A percentile compares a stretch with the other conserved stretches of the same genome.
Conservation (phyloP, 2,329 filamentous ascomycete genomes). For the Rutstroemia sp. region DNA sequence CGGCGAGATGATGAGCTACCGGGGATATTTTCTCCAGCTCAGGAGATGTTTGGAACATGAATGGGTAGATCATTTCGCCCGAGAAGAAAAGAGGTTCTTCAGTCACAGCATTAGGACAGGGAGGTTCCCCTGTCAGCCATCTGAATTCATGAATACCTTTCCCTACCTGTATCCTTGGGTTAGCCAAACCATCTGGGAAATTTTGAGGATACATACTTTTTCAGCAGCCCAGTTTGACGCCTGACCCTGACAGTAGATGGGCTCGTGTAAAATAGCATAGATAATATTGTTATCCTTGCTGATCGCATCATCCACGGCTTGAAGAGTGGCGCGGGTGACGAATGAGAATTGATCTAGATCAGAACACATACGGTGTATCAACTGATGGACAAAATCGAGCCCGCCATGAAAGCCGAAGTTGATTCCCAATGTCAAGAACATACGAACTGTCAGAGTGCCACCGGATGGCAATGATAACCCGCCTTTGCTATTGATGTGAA, state of each 20-base stretch:
- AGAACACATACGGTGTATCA: slow-evolving; percentile 60
- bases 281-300: slow-evolving; percentile 61
- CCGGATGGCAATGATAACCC: slow-evolving; percentile 63
- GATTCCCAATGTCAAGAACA: slow-evolving; percentile 73
- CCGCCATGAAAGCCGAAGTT: slow-evolving; percentile 73
- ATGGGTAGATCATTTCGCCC: slow-evolving; percentile 86
- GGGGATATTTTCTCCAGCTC: slow-evolving; percentile 64
- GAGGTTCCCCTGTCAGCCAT: slow-evolving; percentile 35
- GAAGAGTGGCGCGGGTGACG: slow-evolving; percentile 64
- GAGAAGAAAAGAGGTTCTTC: slow-evolving; percentile 65
- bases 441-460: slow-evolving; percentile 61
- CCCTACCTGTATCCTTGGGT: background rate
- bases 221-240: slow-evolving; percentile 71
- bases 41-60: slow-evolving; percentile 73
- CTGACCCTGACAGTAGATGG: slow-evolving; percentile 69
- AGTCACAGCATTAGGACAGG: slow-evolving; percentile 31
- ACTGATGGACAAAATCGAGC: slow-evolving; percentile 64
- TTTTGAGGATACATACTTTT: slow-evolving; percentile 29
- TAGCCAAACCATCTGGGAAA: background rate
- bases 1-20: slow-evolving; percentile 65
- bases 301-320: slow-evolving; percentile 53
- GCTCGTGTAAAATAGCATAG: slow-evolving; percentile 82
- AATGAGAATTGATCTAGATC: slow-evolving; percentile 74
- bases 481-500: slow-evolving; percentile 45
- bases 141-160: slow-evolving; percentile 11